Evolutionary conservation across 2,329 filamentous ascomycete genomes (phyloP).

Genomic region (Aspergillus texensis): DNA sequence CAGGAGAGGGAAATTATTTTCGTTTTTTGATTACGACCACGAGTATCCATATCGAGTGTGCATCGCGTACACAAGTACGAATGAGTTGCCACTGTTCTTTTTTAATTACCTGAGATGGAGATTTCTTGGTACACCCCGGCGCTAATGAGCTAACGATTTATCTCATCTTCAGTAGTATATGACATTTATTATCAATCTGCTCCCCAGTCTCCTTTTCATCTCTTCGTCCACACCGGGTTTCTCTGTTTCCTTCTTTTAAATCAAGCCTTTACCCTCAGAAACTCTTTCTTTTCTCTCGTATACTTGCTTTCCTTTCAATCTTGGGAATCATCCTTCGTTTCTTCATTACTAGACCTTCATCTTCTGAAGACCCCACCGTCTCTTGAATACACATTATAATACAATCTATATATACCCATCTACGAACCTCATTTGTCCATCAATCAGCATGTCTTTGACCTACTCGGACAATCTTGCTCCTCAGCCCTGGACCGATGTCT

Average conservation of each 20-base stretch:
- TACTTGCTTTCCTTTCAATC: neutral
- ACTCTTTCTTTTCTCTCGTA: neutral
- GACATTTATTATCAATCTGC: neutral
- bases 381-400: neutral
- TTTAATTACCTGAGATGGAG: neutral
- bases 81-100: conserved; percentile 19
- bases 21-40: conserved; percentile 6
- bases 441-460: conserved; percentile 35
- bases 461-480: conserved; percentile 42
- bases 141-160: conserved; percentile 18
- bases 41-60: conserved; percentile 12
- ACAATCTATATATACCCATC: neutral
- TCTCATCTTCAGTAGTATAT: conserved; percentile 6
- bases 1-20: neutral
- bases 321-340: neutral
- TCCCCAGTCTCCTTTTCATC: neutral
- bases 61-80: conserved; percentile 9
- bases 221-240: neutral
- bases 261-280: neutral
- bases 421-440: neutral
- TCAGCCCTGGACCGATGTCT: conserved; percentile 47
- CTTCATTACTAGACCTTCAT: neutral
- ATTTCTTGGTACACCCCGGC: neutral
- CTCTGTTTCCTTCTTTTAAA: neutral
- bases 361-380: neutral